These are phyloP conservation scores for Globisporangium echinulatum DNA, from an alignment of 352 stramenopile species.

Conservation along the genomic window DNA sequence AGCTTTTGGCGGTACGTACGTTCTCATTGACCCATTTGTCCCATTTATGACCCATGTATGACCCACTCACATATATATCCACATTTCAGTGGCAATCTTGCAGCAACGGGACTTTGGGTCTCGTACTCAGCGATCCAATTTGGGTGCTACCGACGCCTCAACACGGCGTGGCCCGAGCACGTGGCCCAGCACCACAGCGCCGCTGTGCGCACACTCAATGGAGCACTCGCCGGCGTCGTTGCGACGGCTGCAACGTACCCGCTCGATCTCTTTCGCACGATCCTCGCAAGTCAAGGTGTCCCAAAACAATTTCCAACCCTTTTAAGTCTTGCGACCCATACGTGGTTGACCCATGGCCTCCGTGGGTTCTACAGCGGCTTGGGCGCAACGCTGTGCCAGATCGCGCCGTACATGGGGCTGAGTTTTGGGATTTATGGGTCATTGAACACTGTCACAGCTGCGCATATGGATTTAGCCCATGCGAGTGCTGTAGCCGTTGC, in stretches of 20 bases:
- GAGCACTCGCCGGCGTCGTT: slow-evolving; percentile 79
- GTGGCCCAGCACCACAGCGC: slow-evolving; percentile 16
- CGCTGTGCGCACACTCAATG: slow-evolving; percentile 65
- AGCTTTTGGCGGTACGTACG: slow-evolving; percentile 62
- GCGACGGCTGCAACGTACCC: slow-evolving; percentile 91
- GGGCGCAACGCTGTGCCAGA: slow-evolving; percentile 84
- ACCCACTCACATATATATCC: too few relatives aligned
- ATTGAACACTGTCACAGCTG: slow-evolving; percentile 33
- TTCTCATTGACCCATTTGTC: too few relatives aligned
- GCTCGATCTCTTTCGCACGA: slow-evolving; percentile 92
- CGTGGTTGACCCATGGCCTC: slow-evolving; percentile 63
- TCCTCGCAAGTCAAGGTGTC: slow-evolving; percentile 89
- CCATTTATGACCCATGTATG: too few relatives aligned
- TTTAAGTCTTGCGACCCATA: slow-evolving; percentile 59
- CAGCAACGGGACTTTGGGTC: slow-evolving; percentile 71
- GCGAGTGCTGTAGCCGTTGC: slow-evolving; percentile 20
- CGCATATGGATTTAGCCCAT: slow-evolving; percentile 12
- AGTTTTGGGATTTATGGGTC: slow-evolving; percentile 92
- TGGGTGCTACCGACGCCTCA: slow-evolving; percentile 49
- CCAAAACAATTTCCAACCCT: slow-evolving; percentile 81
- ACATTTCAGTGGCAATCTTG: slow-evolving; percentile 45
- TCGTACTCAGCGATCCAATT: slow-evolving; percentile 82
- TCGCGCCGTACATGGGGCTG: slow-evolving; percentile 94
- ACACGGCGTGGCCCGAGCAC: slow-evolving; percentile 25
- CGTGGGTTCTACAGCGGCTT: slow-evolving; percentile 89